Percentiles rank a stretch among this genome's conserved stretches.
phyloP scores from a whole-genome alignment of 192 early-diverging fungal species.

The Coemansia sp. region DNA sequence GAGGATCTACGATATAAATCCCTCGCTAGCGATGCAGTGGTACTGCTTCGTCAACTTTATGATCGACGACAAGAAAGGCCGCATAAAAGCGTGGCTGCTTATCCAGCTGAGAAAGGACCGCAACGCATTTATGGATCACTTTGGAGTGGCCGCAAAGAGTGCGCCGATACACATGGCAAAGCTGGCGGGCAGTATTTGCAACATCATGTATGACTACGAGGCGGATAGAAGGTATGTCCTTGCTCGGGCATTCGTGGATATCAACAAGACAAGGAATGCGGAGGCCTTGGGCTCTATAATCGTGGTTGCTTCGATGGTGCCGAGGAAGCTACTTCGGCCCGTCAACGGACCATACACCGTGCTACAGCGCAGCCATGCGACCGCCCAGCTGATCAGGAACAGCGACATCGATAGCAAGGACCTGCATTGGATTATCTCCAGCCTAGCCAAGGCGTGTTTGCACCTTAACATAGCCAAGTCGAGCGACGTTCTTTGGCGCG shows the following conservation, averaged over 20 bases:
- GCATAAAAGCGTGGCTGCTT: background rate
- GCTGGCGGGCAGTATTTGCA: background rate
- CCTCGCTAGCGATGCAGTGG: background rate
- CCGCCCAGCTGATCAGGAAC: slow-evolving; percentile 1
- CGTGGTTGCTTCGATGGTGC: background rate
- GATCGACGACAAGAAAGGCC: background rate
- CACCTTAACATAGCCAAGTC: slow-evolving; percentile 15
- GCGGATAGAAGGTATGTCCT: slow-evolving; percentile 4
- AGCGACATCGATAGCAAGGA: background rate
- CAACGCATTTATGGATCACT: slow-evolving; percentile 1
- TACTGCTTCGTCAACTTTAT: background rate
- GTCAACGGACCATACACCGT: background rate
- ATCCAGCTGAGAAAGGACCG: background rate
- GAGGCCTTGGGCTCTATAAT: background rate
- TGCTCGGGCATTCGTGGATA: background rate
- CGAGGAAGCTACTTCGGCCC: background rate
- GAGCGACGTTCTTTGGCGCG: slow-evolving; percentile 28
- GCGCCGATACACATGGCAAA: background rate
- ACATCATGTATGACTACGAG: slow-evolving; percentile 1
- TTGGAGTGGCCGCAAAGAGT: background rate
- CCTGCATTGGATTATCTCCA: background rate
- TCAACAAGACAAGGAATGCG: background rate
- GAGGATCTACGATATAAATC: background rate
- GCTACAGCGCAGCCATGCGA: background rate
- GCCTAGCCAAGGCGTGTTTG: background rate